Percentiles rank a stretch among this genome's conserved stretches.
These are phyloP conservation scores for Capronia americana DNA, from an alignment of 2,329 filamentous ascomycete genomes.

Conservation along the genomic window DNA sequence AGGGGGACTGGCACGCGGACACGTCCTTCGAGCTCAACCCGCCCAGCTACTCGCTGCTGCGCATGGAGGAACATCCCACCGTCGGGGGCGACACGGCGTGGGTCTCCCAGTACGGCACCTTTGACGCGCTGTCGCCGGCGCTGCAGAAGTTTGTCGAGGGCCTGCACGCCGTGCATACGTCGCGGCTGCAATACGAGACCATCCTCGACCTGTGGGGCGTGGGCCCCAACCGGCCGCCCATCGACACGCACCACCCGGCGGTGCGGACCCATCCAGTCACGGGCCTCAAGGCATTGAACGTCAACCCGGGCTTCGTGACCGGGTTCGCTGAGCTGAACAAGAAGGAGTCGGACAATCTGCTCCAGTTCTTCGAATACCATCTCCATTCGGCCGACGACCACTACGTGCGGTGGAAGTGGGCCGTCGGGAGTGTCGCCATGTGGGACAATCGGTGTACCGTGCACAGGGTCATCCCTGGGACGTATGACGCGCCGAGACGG, in stretches of 20 bases:
- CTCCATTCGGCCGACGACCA: conserved; percentile 60
- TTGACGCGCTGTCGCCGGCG: conserved; percentile 38
- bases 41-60: conserved; percentile 40
- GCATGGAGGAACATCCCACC: conserved; percentile 37
- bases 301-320: conserved; percentile 50
- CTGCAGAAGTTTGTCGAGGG: conserved; percentile 37
- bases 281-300: conserved; percentile 36
- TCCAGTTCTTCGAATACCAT: conserved; percentile 44
- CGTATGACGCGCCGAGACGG: conserved; percentile 47
- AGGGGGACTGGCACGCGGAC: conserved; percentile 40
- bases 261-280: conserved; percentile 42
- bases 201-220: conserved; percentile 43
- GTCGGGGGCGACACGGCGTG: conserved; percentile 41
- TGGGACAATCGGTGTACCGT: conserved; percentile 56
- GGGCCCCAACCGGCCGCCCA: conserved; percentile 37
- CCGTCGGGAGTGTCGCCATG: conserved; percentile 56
- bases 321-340: conserved; percentile 59
- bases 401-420: conserved; percentile 59
- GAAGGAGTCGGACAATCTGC: conserved; percentile 47
- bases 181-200: conserved; percentile 52
- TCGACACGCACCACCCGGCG: conserved; percentile 38
- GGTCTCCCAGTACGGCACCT: conserved; percentile 43
- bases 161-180: conserved; percentile 39
- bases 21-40: conserved; percentile 42
- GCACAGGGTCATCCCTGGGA: conserved; percentile 53